Evolutionary conservation across 2,329 filamentous ascomycete species (phyloP), one percentile per base, ranked within the genome.

Genomic region (Fusarium duplospermum): DNA sequence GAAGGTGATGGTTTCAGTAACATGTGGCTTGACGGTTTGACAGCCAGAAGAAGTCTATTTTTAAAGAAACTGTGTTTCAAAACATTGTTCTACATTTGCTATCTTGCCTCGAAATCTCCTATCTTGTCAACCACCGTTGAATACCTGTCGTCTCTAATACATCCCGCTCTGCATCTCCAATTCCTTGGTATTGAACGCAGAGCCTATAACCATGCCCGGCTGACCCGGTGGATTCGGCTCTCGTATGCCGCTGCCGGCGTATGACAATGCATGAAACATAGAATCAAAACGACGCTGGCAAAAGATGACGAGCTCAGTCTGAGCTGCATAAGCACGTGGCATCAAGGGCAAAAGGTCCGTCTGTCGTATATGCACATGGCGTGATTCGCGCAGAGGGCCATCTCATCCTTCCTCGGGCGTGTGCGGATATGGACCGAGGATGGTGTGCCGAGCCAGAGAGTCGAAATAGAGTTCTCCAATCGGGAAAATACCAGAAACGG

Each of bases 291-390:
- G 35, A 47, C 29, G 38, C 58, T 62, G 27, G 20, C 31, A 7
- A 31, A 11, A 31, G 11, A 36, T 62, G 29, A 52, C 29, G 42
- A 27, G 22, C 42, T 36, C 20, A 62, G 20, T 18, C 29, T 58
- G 24, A 31, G n/a, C 9, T 29, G 33, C 29, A 40, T 42, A 18
- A 31, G 14, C 27, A 33, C 38, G 45, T 60, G 20, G 40, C 24
- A 60, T 33, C 18, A 27, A 47, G 31, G 27, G 36, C 22, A 29
- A 24, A 36, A 57, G 13, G 31, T 33, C 31, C 31, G 38, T 18
- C 45, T 36, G 18, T 67, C 64, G 69, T 67, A 59, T 62, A 66
- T 69, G 56, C 45, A 75, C 42, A 62, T 57, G 22, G 18, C 38
- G 47, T 52, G 47, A 52, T 52, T 29, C 24, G 16, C 10, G 47